Percentiles rank a stretch among this genome's conserved stretches.
These are phyloP conservation scores for Ganoderma lucidum DNA, from an alignment of 1,284 basidiomycete genomes.

Conservation along the genomic window DNA sequence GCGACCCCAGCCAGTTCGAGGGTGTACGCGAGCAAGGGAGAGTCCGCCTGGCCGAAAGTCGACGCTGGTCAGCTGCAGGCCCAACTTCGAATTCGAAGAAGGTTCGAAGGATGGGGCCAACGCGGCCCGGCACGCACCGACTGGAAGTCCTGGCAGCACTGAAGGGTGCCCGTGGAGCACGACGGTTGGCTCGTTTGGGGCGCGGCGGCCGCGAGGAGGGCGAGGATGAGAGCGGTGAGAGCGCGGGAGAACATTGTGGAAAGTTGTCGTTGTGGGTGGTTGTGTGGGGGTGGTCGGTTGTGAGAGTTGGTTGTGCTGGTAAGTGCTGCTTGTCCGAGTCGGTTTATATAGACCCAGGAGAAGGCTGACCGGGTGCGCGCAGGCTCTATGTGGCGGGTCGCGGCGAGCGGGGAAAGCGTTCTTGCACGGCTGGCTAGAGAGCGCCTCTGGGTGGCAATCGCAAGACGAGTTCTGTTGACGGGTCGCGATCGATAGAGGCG, in stretches of 20 bases:
- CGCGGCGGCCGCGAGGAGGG: slow-evolving; percentile 11
- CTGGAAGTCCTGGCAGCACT: slow-evolving; percentile 36
- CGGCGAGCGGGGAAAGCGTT: too few relatives aligned
- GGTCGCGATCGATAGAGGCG: too few relatives aligned
- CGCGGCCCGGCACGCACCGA: slow-evolving; percentile 7
- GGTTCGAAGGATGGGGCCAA: too few relatives aligned
- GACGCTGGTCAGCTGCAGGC: too few relatives aligned
- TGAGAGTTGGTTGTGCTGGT: not conserved
- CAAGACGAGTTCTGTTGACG: too few relatives aligned
- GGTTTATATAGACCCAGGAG: too few relatives aligned
- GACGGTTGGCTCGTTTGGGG: not conserved
- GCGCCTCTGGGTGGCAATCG: too few relatives aligned
- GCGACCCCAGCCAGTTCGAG: slow-evolving; percentile 36
- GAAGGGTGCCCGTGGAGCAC: slow-evolving; percentile 37
- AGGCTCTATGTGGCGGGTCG: too few relatives aligned
- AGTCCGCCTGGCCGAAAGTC: slow-evolving; percentile 19
- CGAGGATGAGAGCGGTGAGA: not conserved
- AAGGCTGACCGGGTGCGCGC: too few relatives aligned
- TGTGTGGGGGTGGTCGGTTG: not conserved
- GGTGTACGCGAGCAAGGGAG: slow-evolving; percentile 18
- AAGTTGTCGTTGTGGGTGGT: not conserved
- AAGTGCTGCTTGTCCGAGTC: too few relatives aligned
- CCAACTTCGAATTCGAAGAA: too few relatives aligned
- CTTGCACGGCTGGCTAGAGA: too few relatives aligned
- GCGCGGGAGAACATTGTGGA: not conserved